Percentiles rank a stretch among this genome's conserved stretches.
phyloP scores from a whole-genome alignment of 257 asterid species.

The Osmanthus fragrans region DNA sequence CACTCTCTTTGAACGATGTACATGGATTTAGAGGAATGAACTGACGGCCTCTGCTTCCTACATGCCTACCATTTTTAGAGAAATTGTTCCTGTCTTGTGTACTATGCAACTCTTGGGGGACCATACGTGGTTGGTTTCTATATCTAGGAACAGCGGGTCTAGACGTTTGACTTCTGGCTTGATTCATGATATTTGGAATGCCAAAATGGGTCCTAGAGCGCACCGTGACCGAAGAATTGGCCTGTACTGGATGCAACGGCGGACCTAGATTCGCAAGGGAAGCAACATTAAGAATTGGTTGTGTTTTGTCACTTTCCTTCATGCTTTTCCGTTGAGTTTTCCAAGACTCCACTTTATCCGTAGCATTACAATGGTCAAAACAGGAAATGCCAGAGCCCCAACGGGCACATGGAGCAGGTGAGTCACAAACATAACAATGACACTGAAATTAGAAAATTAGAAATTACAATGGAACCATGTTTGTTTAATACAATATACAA shows the following conservation, averaged over 20 bases:
- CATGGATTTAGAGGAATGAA: conserved; percentile 27
- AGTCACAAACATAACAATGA: conserved; percentile 92
- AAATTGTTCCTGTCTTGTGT: conserved; percentile 22
- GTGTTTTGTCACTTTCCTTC: conserved; percentile 35
- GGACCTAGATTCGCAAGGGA: background rate
- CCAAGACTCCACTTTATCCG: conserved; percentile 73
- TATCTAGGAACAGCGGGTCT: conserved; percentile 29
- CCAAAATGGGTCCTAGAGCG: conserved; percentile 37
- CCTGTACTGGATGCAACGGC: conserved; percentile 19
- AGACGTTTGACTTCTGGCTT: conserved; percentile 27
- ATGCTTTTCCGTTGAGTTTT: conserved; percentile 50
- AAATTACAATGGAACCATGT: conserved; percentile 22
- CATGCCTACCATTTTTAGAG: conserved; percentile 31
- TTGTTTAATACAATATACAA: background rate
- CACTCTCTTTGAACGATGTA: conserved; percentile 35
- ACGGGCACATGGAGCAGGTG: conserved; percentile 76
- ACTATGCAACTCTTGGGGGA: conserved; percentile 28
- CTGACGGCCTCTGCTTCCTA: conserved; percentile 33
- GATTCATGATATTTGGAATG: conserved; percentile 26
- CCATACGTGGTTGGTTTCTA: conserved; percentile 15
- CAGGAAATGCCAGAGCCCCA: conserved; percentile 62
- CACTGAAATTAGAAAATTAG: conserved; percentile 58
- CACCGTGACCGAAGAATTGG: conserved; percentile 21
- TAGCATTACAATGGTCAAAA: conserved; percentile 83
- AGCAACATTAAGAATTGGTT: conserved; percentile 19